Percentiles rank a stretch among this genome's conserved stretches.
phyloP scores from a whole-genome alignment of 2,329 filamentous ascomycete species.

The Botrytis cinerea region DNA sequence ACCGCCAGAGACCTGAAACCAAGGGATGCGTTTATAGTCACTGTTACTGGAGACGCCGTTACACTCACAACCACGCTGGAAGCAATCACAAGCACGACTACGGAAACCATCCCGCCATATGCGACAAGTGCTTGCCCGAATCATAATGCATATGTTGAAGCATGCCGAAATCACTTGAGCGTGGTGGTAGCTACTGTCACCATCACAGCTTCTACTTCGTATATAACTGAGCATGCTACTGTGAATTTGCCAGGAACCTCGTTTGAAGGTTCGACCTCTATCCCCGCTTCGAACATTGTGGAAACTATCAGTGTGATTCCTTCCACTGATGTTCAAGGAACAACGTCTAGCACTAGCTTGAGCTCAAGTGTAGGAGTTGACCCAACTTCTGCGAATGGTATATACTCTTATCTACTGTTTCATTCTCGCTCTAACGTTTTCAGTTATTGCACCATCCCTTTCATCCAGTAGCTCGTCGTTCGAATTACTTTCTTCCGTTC shows the following conservation, averaged over 20 bases:
- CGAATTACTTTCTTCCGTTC: neutral
- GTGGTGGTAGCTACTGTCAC: slow-evolving; percentile 3
- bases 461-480: neutral
- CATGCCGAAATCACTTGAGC: neutral
- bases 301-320: neutral
- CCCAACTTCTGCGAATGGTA: neutral
- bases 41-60: neutral
- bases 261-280: neutral
- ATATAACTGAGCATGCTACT: slow-evolving; percentile 6
- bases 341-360: neutral
- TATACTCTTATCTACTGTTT: neutral
- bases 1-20: neutral
- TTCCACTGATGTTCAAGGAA: neutral
- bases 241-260: neutral
- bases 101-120: neutral
- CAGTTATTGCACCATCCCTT: neutral
- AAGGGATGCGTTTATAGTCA: neutral
- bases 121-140: slow-evolving; percentile 4
- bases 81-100: neutral
- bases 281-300: neutral
- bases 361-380: neutral
- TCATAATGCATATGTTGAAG: slow-evolving; percentile 12
- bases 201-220: slow-evolving; percentile 11
- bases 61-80: slow-evolving; percentile 10
- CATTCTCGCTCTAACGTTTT: neutral